A percentile compares a stretch with the other conserved stretches of the same genome.
These are phyloP conservation scores for Draba incana DNA, from an alignment of 345 rosid genomes.

Conservation along the genomic window DNA sequence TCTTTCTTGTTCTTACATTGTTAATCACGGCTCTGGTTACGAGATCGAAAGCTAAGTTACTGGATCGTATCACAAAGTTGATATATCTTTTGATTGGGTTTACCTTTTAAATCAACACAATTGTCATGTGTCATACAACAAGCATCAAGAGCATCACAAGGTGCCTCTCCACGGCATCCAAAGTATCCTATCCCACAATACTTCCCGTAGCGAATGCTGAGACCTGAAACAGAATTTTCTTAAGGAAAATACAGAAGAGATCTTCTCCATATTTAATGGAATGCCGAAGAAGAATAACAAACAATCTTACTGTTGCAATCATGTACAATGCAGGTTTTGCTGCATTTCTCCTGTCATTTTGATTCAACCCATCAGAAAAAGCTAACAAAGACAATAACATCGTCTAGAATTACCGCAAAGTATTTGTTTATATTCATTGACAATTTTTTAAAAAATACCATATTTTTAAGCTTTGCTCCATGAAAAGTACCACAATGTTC, in stretches of 20 bases:
- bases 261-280: not conserved
- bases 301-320: conserved; percentile 63
- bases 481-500: too few relatives aligned
- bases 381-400: too few relatives aligned
- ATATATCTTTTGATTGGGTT: not conserved
- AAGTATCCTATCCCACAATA: conserved; percentile 92
- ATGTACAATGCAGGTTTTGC: conserved; percentile 67
- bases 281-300: not conserved
- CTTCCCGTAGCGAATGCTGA: conserved; percentile 75
- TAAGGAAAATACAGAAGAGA: not conserved
- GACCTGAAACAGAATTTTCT: conserved; percentile 6
- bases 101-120: conserved; percentile 78
- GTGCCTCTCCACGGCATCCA: conserved; percentile 87
- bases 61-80: too few relatives aligned
- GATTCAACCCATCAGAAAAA: not conserved
- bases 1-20: too few relatives aligned
- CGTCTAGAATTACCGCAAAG: too few relatives aligned
- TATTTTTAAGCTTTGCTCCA: too few relatives aligned
- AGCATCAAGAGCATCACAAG: conserved; percentile 86
- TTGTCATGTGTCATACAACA: conserved; percentile 90
- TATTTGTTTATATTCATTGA: too few relatives aligned
- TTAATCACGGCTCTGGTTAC: too few relatives aligned
- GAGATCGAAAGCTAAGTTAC: too few relatives aligned
- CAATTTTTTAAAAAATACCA: too few relatives aligned
- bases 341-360: conserved; percentile 60